Evolutionary conservation across 2,329 filamentous ascomycete species (phyloP).

Genomic region (Sphaerulina populicola): DNA sequence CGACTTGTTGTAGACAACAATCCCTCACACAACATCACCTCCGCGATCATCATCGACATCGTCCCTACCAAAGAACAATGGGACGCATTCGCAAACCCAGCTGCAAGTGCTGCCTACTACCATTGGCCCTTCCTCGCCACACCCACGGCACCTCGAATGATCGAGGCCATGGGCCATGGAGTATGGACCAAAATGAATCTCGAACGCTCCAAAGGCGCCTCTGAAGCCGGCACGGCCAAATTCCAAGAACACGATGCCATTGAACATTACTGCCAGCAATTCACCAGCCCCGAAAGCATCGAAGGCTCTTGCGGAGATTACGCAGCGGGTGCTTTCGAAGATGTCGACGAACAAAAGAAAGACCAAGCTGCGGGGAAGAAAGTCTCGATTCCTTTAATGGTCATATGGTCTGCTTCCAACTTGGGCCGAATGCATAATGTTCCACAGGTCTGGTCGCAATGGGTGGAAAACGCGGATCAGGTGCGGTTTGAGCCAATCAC

Average conservation of each 20-base stretch:
- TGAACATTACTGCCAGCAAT: slow-evolving; percentile 39
- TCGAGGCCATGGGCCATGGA: slow-evolving; percentile 38
- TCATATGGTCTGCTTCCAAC: slow-evolving; percentile 39
- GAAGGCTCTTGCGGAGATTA: slow-evolving; percentile 44
- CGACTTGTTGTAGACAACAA: slow-evolving; percentile 40
- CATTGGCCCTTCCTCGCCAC: slow-evolving; percentile 49
- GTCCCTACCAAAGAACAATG: slow-evolving; percentile 44
- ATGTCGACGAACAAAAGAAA: slow-evolving; percentile 38
- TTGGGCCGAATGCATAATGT: slow-evolving; percentile 40
- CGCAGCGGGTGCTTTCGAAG: slow-evolving; percentile 37
- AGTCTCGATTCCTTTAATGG: slow-evolving; percentile 37
- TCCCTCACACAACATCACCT: slow-evolving; percentile 32
- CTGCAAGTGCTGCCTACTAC: slow-evolving; percentile 36
- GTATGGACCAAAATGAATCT: slow-evolving; percentile 35
- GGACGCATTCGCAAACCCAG: slow-evolving; percentile 35
- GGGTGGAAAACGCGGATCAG: slow-evolving; percentile 35
- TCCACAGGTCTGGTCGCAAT: slow-evolving; percentile 39
- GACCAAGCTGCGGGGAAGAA: slow-evolving; percentile 42
- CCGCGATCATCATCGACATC: slow-evolving; percentile 43
- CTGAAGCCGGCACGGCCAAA: slow-evolving; percentile 28
- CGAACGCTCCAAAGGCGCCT: slow-evolving; percentile 24
- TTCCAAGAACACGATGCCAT: slow-evolving; percentile 34
- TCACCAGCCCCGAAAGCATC: slow-evolving; percentile 38
- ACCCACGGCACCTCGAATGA: slow-evolving; percentile 38
- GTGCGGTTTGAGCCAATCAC: slow-evolving; percentile 30